Conservation (phyloP, 1,139 yeast genomes). For the Ashbya aceris region DNA sequence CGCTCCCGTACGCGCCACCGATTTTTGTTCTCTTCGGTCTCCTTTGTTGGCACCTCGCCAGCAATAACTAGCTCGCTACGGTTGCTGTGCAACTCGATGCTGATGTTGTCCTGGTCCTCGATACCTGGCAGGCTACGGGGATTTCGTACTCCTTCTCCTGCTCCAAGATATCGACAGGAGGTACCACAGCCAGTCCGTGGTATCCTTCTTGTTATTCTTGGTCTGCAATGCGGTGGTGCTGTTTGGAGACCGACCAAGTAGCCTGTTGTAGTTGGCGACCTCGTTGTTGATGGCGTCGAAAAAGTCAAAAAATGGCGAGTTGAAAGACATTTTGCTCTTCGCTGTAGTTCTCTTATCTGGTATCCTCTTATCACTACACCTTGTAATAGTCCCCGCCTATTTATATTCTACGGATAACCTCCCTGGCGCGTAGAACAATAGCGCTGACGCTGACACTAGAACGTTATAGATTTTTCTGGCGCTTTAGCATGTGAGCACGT, state of each 20-base stretch:
- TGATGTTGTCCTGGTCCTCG: slow-evolving; percentile 30
- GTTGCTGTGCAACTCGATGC: slow-evolving; percentile 35
- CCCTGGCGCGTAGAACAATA: too few relatives aligned
- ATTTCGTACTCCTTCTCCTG: slow-evolving; percentile 33
- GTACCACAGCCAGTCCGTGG: slow-evolving; percentile 13
- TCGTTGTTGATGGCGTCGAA: slow-evolving; percentile 35
- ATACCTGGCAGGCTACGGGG: slow-evolving; percentile 37
- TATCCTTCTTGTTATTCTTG: too few relatives aligned
- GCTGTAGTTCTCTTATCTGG: too few relatives aligned
- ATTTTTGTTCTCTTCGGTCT: slow-evolving; percentile 12
- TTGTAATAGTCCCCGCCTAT: too few relatives aligned
- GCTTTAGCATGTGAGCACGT: too few relatives aligned
- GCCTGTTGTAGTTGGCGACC: slow-evolving; percentile 20
- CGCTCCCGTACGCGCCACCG: slow-evolving; percentile 29
- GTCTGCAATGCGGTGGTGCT: too few relatives aligned
- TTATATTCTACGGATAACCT: too few relatives aligned
- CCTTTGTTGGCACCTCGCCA: slow-evolving; percentile 13
- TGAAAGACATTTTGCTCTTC: slow-evolving; percentile 11
- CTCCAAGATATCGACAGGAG: slow-evolving; percentile 37
- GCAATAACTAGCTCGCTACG: slow-evolving; percentile 19
- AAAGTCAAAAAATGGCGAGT: slow-evolving; percentile 36
- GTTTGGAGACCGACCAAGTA: too few relatives aligned
- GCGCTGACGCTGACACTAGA: too few relatives aligned
- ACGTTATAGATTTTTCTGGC: too few relatives aligned
- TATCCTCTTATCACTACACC: too few relatives aligned